These are phyloP conservation scores for Magnolia kwangsiensis DNA, from an alignment of 164 flowering plant species.

Conservation along the genomic window DNA sequence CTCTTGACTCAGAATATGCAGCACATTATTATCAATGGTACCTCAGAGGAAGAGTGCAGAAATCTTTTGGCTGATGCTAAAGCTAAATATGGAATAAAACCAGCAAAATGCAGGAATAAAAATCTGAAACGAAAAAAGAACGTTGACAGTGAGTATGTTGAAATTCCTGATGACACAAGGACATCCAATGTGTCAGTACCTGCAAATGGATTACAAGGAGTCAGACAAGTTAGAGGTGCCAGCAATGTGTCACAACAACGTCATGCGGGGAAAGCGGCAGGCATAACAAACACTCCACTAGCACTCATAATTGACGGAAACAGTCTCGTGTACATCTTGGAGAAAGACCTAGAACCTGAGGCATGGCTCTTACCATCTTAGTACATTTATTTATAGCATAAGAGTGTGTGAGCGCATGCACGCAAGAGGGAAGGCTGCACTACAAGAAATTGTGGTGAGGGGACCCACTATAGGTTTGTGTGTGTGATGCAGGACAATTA, in stretches of 20 bases:
- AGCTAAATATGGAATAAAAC: conserved; percentile 48
- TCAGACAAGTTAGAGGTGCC: not conserved
- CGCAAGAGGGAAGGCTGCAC: too few relatives aligned
- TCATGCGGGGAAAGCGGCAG: conserved; percentile 32
- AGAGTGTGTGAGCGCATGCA: not conserved
- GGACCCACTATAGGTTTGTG: too few relatives aligned
- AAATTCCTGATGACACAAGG: conserved; percentile 32
- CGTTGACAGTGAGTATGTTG: conserved; percentile 35
- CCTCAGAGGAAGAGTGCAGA: conserved; percentile 71
- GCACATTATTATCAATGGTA: conserved; percentile 74
- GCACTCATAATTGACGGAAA: conserved; percentile 93
- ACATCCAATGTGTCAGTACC: conserved; percentile 12
- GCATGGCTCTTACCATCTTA: conserved; percentile 30
- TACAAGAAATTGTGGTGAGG: too few relatives aligned
- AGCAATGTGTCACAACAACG: conserved; percentile 18
- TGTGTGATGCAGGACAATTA: too few relatives aligned
- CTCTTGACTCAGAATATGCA: conserved; percentile 77
- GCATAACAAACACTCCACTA: conserved; percentile 25
- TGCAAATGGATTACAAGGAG: conserved; percentile 7
- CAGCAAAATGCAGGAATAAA: conserved; percentile 27
- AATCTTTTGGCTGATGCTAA: conserved; percentile 63
- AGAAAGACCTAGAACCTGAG: conserved; percentile 80
- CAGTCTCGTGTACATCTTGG: conserved; percentile 86
- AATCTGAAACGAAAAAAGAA: conserved; percentile 26
- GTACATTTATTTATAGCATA: not conserved